Evolutionary conservation across 441 rosid genomes (phyloP).

Genomic region (Brassica hybrid): DNA sequence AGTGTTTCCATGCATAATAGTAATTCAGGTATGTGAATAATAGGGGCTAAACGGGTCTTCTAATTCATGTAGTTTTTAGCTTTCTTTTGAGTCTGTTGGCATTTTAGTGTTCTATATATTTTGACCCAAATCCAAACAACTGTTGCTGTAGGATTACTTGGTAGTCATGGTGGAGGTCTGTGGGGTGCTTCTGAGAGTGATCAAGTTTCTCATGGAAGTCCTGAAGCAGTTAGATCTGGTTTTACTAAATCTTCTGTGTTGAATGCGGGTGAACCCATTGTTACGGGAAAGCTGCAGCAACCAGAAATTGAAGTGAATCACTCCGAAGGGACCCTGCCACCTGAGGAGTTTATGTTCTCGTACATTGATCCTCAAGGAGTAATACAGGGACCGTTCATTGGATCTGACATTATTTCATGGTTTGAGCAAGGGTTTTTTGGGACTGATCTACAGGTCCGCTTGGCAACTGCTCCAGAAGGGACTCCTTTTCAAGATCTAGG

Average conservation of each 20-base stretch:
- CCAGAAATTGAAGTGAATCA: slow-evolving; percentile 28
- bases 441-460: slow-evolving; percentile 61
- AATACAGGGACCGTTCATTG: slow-evolving; percentile 67
- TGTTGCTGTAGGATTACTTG: slow-evolving; percentile 44
- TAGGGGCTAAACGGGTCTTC: neutral
- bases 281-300: slow-evolving; percentile 39
- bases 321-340: slow-evolving; percentile 38
- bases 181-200: slow-evolving; percentile 35
- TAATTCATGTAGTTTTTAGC: neutral
- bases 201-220: slow-evolving; percentile 39
- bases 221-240: slow-evolving; percentile 21
- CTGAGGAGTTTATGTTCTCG: slow-evolving; percentile 57
- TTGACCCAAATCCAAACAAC: slow-evolving; percentile 11
- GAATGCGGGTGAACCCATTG: slow-evolving; percentile 31
- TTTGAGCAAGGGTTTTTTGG: slow-evolving; percentile 73
- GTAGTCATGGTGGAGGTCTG: slow-evolving; percentile 27
- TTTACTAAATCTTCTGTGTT: slow-evolving; percentile 15
- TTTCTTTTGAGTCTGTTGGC: neutral
- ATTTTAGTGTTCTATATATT: slow-evolving; percentile 4
- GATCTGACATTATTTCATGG: slow-evolving; percentile 64
- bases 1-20: slow-evolving; percentile 18
- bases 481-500: slow-evolving; percentile 63
- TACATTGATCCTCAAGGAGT: slow-evolving; percentile 73
- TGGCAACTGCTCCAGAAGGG: slow-evolving; percentile 67
- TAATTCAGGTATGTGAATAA: slow-evolving; percentile 28